Base-by-base conservation (phyloP, 2,329 filamentous ascomycete genomes). In the Pseudocercospora cruenta region DNA sequence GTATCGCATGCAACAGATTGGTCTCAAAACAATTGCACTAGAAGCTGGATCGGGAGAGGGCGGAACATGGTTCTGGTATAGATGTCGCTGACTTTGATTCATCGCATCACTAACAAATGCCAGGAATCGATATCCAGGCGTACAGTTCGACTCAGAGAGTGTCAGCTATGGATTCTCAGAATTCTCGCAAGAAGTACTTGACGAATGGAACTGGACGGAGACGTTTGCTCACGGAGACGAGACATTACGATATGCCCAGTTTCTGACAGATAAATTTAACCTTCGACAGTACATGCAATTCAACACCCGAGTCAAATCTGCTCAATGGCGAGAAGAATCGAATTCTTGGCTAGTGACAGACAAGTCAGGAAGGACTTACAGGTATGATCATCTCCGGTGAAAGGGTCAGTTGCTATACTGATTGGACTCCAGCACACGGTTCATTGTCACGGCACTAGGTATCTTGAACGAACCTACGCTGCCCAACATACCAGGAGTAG, bases 241-340 rank as follows among this genome's bases (percentile, higher is more conserved):
- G 71, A 85, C 85, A 47, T 79, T 80, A 47, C 74, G 78, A 16
- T 86, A 86, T 68, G 80, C 86, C 28, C 78, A 82, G 59, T 77
- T 76, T 28, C 81, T 84, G 2, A 81, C 82, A 6, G 78, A 82
- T 22, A 82, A 78, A 67, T 86, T 81, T 66, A 68, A 79, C 26
- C 70, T 83, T 2, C 70, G 75, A 19, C 28, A 58, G 21, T 69
- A 81, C 63, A 80, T 83, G 62, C 76, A 78, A 22, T 83, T 83
- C 74, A 72, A 80, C 58, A 82, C 79, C 0, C 73, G 73, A 39
- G 70, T 82, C 6, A 63, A 68, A 3, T 72, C 72, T 0, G 79
- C 79, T 2, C 70, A 72, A 2, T 83, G 74, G 69, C 73, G 80
- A 57, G 73, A 80, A 4, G 47, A 67, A 0, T 68, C 49, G 5